Percentiles rank a stretch among this genome's conserved stretches.
Conservation (phyloP, 805 yeast species). For the Kazachstania martiniae region DNA sequence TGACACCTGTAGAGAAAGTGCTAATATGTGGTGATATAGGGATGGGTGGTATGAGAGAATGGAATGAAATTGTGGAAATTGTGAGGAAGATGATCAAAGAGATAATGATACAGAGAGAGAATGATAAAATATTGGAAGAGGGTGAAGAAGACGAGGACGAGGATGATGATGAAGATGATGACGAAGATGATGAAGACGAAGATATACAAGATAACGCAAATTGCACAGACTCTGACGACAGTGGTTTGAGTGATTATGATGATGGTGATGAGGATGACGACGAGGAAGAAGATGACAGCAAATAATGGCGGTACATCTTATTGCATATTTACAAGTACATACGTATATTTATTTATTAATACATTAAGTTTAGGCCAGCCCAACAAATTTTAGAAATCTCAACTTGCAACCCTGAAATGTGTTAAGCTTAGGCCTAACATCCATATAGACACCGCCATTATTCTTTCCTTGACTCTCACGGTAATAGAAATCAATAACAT, state of each 20-base stretch:
- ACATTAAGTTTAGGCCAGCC: too few relatives aligned
- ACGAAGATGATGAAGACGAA: slow-evolving; percentile 29
- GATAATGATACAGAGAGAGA: slow-evolving; percentile 51
- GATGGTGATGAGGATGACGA: slow-evolving; percentile 25
- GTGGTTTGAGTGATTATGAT: slow-evolving; percentile 31
- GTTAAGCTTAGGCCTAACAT: slow-evolving; percentile 87
- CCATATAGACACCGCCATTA: slow-evolving; percentile 56
- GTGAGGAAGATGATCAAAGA: slow-evolving; percentile 74
- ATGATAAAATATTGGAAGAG: slow-evolving; percentile 39
- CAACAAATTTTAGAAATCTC: slow-evolving; percentile 55
- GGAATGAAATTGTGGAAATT: slow-evolving; percentile 88
- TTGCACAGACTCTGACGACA: slow-evolving; percentile 43
- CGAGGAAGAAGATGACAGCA: slow-evolving; percentile 31
- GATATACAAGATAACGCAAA: slow-evolving; percentile 36
- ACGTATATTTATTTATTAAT: background rate
- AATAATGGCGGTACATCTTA: too few relatives aligned
- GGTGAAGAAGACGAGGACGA: slow-evolving; percentile 34
- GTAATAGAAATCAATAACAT: slow-evolving; percentile 85
- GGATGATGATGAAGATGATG: slow-evolving; percentile 28
- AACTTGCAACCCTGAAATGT: slow-evolving; percentile 68
- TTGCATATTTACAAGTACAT: background rate
- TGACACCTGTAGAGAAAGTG: slow-evolving; percentile 90
- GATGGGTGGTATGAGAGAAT: slow-evolving; percentile 99
- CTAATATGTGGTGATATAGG: slow-evolving; percentile 93
- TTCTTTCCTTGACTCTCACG: slow-evolving; percentile 28